Evolutionary conservation across 2,329 filamentous ascomycete species (phyloP), one percentile per base, ranked within the genome.

Genomic region (Cyphellophora attinorum): DNA sequence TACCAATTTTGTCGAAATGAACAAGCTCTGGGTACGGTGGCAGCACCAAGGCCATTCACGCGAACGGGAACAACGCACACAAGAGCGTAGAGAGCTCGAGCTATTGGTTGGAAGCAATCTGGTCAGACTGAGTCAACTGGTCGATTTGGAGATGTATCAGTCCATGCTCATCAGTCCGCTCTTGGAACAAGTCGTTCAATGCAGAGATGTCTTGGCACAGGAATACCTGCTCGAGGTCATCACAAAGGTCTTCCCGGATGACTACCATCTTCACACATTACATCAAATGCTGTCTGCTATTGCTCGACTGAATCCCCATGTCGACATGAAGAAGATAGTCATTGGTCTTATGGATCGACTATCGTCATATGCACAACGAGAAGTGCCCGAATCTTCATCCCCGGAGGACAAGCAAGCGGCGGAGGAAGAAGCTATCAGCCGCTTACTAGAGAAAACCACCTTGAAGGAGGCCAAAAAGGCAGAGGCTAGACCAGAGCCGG

Each of bases 1-100:
- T 54, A 98, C 91, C 41, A 98, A 98, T 53, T 98, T 98, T 55
- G 91, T 98, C 49, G 91, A 98, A 64, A 98, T 98, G 91, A 98
- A 98, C 65, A 98, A 98, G 71, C 72, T 98, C 19, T 98, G 91
- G 91, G 91, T 98, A 44, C 80, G 91, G 28, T 67, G 96, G 54
- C 91, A 98, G 58, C 91, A 98, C 59, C 91, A 98, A 57, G 91
- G 91, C 16, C 91, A 95, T 56, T 98, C 91, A 25, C 75, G 89
- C 51, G 91, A 98, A 61, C 73, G 91, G 34, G 91, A 98, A 45
- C 81, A 93, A 63, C 74, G 91, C 50, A 94, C 86, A 38, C 86
- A 91, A 52, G 91, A 98, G 64, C 74, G 91, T 50, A 88, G 93
- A 58, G 93, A 98, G 64, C 68, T 98, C 35, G 91, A 98, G 64